phyloP scores from a whole-genome alignment of 495 filamentous ascomycete species.

The Penicillium salamii region DNA sequence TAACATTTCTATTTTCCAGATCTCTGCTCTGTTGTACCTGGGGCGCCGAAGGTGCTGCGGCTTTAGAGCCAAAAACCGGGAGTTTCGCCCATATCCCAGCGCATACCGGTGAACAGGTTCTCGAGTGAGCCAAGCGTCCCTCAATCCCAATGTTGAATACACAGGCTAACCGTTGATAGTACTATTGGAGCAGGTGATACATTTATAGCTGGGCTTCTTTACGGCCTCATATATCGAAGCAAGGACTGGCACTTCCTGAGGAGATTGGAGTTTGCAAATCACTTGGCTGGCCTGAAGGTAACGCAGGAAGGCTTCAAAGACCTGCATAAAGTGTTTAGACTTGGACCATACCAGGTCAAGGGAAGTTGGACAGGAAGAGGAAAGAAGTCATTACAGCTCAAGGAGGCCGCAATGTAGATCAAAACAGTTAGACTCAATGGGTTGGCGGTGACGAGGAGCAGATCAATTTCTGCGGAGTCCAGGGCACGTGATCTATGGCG shows the following conservation, averaged over 20 bases:
- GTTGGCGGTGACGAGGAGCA: background rate
- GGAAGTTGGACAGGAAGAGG: too few species aligned
- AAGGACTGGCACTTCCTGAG: conserved; percentile 48
- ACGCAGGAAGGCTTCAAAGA: conserved; percentile 61
- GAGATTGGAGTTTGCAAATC: conserved; percentile 61
- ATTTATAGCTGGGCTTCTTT: conserved; percentile 70
- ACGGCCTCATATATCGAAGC: conserved; percentile 50
- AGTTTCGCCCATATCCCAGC: conserved; percentile 45
- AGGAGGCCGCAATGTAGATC: too few species aligned
- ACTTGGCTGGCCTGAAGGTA: conserved; percentile 66
- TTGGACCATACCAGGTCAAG: too few species aligned
- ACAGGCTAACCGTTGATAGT: conserved; percentile 35
- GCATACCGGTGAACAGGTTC: conserved; percentile 43
- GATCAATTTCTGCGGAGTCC: background rate
- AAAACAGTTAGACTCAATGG: background rate
- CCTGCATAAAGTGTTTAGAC: conserved; percentile 35
- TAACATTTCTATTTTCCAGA: conserved; percentile 33
- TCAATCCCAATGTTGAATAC: background rate
- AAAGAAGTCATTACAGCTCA: too few species aligned
- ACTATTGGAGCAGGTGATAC: conserved; percentile 73
- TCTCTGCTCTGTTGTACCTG: conserved; percentile 64
- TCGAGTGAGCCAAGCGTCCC: conserved; percentile 56
- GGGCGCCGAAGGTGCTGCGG: conserved; percentile 59
- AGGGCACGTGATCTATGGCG: conserved; percentile 35
- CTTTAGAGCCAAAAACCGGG: conserved; percentile 37